Percentiles rank a stretch among this genome's conserved stretches.
These are phyloP conservation scores for Exsudoporus frostii DNA, from an alignment of 768 basidiomycete genomes.

Conservation along the genomic window DNA sequence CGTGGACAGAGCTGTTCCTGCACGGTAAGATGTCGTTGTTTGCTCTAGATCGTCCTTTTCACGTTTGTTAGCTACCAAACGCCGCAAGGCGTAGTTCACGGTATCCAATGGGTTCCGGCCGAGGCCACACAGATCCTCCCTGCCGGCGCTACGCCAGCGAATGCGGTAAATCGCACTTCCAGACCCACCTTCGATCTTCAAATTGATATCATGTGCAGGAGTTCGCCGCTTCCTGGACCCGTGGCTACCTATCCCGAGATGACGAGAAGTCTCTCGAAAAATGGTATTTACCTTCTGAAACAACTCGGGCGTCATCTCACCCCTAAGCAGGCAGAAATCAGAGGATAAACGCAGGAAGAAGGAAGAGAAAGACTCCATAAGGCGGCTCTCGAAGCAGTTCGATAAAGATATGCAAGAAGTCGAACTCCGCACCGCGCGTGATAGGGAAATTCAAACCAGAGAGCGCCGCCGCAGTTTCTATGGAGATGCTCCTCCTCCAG, in stretches of 20 bases:
- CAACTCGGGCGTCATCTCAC: slow-evolving; percentile 10
- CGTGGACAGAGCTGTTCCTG: slow-evolving; percentile 60
- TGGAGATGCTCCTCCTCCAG: slow-evolving; percentile 32
- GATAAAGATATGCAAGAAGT: slow-evolving; percentile 48
- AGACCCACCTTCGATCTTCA: neutral
- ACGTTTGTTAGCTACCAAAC: slow-evolving; percentile 61
- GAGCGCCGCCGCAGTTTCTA: slow-evolving; percentile 58
- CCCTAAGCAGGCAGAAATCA: slow-evolving; percentile 41
- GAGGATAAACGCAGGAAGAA: slow-evolving; percentile 53
- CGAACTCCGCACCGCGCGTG: slow-evolving; percentile 56
- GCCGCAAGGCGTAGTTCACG: slow-evolving; percentile 59
- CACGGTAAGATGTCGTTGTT: slow-evolving; percentile 51
- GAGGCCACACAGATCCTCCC: slow-evolving; percentile 65
- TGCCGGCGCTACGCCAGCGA: slow-evolving; percentile 56
- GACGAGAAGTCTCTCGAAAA: slow-evolving; percentile 43
- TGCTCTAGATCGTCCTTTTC: slow-evolving; percentile 1
- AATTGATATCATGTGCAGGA: slow-evolving; percentile 39
- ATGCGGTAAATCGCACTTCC: slow-evolving; percentile 39
- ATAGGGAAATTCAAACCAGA: slow-evolving; percentile 46
- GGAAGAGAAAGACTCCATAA: slow-evolving; percentile 44
- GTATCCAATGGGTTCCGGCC: slow-evolving; percentile 64
- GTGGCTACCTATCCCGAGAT: slow-evolving; percentile 37
- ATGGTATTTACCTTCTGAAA: slow-evolving; percentile 37
- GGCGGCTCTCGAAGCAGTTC: slow-evolving; percentile 36
- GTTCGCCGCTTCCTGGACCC: slow-evolving; percentile 55